These are phyloP conservation scores for Ephemerocybe angulata DNA, from an alignment of 768 basidiomycete species.

Conservation along the genomic window DNA sequence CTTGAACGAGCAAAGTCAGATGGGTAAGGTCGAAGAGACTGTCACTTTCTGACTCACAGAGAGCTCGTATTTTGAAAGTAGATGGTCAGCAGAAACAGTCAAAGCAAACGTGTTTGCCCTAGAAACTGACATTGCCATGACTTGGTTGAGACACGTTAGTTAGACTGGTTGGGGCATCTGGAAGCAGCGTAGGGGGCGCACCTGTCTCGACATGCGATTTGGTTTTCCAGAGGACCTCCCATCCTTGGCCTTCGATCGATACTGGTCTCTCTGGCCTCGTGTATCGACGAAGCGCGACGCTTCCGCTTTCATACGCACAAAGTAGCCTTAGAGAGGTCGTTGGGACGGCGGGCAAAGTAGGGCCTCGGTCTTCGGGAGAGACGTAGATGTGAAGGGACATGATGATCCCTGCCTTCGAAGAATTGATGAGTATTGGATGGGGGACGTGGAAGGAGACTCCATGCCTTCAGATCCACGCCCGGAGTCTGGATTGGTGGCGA, in stretches of 20 bases:
- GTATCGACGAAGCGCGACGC: constrained; percentile 67
- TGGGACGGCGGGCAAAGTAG: constrained; percentile 11
- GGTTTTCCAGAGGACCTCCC: constrained; percentile 65
- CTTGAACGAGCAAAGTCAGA: constrained; percentile 15
- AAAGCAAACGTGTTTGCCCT: constrained; percentile 56
- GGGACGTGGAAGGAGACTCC: constrained; percentile 4
- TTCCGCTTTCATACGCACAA: constrained; percentile 82
- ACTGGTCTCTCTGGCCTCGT: constrained; percentile 35
- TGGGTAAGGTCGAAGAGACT: constrained; percentile 10
- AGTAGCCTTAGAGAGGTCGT: constrained; percentile 55
- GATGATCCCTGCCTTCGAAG: constrained; percentile 74
- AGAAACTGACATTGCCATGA: constrained; percentile 84
- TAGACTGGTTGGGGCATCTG: neutral
- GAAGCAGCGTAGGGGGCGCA: constrained; percentile 28
- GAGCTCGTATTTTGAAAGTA: constrained; percentile 64
- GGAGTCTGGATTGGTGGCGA: constrained; percentile 39
- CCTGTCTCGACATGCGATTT: constrained; percentile 73
- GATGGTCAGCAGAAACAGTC: constrained; percentile 83
- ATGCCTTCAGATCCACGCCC: constrained; percentile 57
- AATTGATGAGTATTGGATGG: neutral
- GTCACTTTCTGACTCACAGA: constrained; percentile 31
- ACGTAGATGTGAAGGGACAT: constrained; percentile 79
- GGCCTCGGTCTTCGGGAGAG: constrained; percentile 11
- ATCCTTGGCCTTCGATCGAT: constrained; percentile 69
- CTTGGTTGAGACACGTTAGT: constrained; percentile 31